Percentiles rank a stretch among this genome's conserved stretches.
These are phyloP conservation scores for Micractinium sp. DNA, from an alignment of 139 green algal species.

Conservation along the genomic window DNA sequence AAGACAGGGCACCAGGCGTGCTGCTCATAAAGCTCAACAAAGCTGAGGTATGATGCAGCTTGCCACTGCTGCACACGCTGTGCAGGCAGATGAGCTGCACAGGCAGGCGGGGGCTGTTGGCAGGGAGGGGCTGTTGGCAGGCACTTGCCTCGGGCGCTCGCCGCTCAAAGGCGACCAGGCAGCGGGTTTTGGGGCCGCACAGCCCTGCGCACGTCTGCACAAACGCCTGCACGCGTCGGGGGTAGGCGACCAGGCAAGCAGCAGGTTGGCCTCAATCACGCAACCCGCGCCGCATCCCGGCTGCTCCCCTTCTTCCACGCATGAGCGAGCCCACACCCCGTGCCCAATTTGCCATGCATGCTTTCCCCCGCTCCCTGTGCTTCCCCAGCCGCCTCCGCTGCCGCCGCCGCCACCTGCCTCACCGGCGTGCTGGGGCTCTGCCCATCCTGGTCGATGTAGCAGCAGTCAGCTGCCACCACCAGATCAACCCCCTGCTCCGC, in stretches of 20 bases:
- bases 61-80: neutral
- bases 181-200: conserved; percentile 35
- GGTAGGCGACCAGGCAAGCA: neutral
- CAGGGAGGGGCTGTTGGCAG: no score
- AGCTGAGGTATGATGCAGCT: neutral
- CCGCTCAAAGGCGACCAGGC: conserved; percentile 52
- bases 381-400: neutral
- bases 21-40: no score
- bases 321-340: no score
- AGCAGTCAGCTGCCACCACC: conserved; percentile 51
- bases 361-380: no score
- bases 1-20: no score
- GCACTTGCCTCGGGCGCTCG: conserved; percentile 35
- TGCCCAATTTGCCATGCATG: no score
- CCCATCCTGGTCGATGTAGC: conserved; percentile 50
- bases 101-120: neutral
- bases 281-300: neutral
- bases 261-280: no score
- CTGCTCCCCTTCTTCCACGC: no score
- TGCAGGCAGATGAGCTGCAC: neutral
- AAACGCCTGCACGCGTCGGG: conserved; percentile 34
- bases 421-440: conserved; percentile 33
- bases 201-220: conserved; percentile 49
- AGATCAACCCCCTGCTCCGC: conserved; percentile 20
- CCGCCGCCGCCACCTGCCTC: neutral